Conservation (phyloP, 106 monocot genomes). For the Allium fistulosum region DNA sequence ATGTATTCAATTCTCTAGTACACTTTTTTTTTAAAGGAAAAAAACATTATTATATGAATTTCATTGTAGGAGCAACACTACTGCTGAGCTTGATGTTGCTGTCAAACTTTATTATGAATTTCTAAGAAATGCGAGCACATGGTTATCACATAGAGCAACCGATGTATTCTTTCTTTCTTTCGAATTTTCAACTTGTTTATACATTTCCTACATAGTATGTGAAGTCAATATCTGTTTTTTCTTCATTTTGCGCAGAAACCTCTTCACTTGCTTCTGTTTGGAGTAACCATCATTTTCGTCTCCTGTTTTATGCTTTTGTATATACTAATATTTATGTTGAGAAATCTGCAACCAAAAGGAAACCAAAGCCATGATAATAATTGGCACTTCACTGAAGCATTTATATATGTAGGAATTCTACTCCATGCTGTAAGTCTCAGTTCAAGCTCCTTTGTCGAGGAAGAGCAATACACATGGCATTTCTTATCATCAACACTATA, state of each 20-base stretch:
- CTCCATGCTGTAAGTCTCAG: slow-evolving; percentile 68
- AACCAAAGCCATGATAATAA: slow-evolving; percentile 1
- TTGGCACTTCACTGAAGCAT: slow-evolving; percentile 42
- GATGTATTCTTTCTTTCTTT: slow-evolving; percentile 41
- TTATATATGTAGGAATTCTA: slow-evolving; percentile 35
- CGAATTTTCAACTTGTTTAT: background rate
- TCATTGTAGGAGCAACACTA: slow-evolving; percentile 31
- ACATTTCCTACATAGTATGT: background rate
- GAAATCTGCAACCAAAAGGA: slow-evolving; percentile 14
- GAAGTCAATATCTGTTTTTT: background rate
- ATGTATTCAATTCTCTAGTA: background rate
- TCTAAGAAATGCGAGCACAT: slow-evolving; percentile 69
- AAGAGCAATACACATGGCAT: slow-evolving; percentile 99
- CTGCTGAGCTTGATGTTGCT: slow-evolving; percentile 19
- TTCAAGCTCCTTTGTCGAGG: slow-evolving; percentile 94
- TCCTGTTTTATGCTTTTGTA: slow-evolving; percentile 52
- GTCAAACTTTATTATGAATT: slow-evolving; percentile 55
- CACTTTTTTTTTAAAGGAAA: background rate
- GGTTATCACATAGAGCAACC: slow-evolving; percentile 72
- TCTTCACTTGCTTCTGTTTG: slow-evolving; percentile 41
- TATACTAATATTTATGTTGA: slow-evolving; percentile 33
- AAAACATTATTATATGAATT: background rate
- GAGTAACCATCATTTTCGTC: slow-evolving; percentile 45
- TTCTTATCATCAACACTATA: slow-evolving; percentile 72
- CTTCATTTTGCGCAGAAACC: slow-evolving; percentile 66